Conservation (phyloP, 2,329 filamentous ascomycete species). For the Aspergillus hortae region DNA sequence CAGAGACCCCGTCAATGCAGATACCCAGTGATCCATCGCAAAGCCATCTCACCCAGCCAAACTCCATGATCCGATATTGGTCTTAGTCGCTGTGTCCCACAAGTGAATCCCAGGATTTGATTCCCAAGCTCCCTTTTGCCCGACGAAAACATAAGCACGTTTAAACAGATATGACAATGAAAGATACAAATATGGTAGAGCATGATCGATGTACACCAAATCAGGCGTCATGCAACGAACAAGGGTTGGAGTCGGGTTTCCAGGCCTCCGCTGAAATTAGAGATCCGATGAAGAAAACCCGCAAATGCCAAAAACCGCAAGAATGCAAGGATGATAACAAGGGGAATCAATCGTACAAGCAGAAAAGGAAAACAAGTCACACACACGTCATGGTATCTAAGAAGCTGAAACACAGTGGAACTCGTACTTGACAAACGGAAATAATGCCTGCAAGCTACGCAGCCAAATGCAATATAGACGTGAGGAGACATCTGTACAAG, state of each 20-base stretch:
- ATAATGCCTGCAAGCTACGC: slow-evolving; percentile 9
- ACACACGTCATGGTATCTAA: slow-evolving; percentile 23
- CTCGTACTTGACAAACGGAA: slow-evolving; percentile 10
- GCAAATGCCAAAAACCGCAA: slow-evolving; percentile 1
- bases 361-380: slow-evolving; percentile 7
- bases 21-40: neutral
- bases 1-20: neutral
- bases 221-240: slow-evolving; percentile 1
- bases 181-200: neutral
- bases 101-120: neutral
- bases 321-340: slow-evolving; percentile 4
- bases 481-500: slow-evolving; percentile 2
- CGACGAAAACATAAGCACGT: slow-evolving; percentile 2
- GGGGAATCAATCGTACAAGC: slow-evolving; percentile 17
- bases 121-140: neutral
- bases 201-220: slow-evolving; percentile 12
- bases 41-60: neutral
- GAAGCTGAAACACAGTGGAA: slow-evolving; percentile 12
- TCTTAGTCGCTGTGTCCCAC: neutral
- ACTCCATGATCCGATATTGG: neutral
- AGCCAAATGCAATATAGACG: slow-evolving; percentile 6
- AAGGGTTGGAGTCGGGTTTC: neutral
- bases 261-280: neutral
- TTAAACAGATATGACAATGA: slow-evolving; percentile 3
- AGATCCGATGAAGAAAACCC: slow-evolving; percentile 8